A percentile compares a stretch with the other conserved stretches of the same genome.
phyloP scores from a whole-genome alignment of 768 basidiomycete species.

The Lenzites betulinus region DNA sequence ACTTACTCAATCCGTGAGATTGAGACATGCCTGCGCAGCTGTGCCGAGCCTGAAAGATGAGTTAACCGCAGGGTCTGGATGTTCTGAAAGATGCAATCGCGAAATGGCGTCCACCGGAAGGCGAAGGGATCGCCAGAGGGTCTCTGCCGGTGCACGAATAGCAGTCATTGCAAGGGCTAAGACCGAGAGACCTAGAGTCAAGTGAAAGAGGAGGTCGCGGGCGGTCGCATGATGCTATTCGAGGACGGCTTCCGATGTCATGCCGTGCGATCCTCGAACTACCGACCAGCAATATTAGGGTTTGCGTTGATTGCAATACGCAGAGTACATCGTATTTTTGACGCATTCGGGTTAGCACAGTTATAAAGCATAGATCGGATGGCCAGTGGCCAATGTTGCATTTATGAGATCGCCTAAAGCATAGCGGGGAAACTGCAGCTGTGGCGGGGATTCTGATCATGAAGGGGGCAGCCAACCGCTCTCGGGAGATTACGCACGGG shows the following conservation, averaged over 20 bases:
- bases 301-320: no score
- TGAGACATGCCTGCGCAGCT: constrained; percentile 49
- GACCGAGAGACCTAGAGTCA: no score
- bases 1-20: neutral
- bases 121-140: constrained; percentile 44
- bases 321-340: no score
- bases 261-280: neutral
- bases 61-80: constrained; percentile 46
- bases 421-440: no score
- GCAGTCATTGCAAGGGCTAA: neutral
- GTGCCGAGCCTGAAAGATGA: constrained; percentile 58
- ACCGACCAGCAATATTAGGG: neutral
- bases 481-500: constrained; percentile 17
- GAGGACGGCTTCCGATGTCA: neutral
- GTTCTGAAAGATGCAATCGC: constrained; percentile 38
- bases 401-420: no score
- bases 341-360: no score
- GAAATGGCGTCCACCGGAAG: constrained; percentile 42
- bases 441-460: neutral
- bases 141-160: constrained; percentile 13
- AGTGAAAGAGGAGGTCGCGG: neutral
- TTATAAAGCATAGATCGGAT: no score
- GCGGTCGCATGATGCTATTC: neutral
- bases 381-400: no score
- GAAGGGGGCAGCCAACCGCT: constrained; percentile 10